Conservation (phyloP, 23 red algal species). For the Gracilaria domingensis region DNA sequence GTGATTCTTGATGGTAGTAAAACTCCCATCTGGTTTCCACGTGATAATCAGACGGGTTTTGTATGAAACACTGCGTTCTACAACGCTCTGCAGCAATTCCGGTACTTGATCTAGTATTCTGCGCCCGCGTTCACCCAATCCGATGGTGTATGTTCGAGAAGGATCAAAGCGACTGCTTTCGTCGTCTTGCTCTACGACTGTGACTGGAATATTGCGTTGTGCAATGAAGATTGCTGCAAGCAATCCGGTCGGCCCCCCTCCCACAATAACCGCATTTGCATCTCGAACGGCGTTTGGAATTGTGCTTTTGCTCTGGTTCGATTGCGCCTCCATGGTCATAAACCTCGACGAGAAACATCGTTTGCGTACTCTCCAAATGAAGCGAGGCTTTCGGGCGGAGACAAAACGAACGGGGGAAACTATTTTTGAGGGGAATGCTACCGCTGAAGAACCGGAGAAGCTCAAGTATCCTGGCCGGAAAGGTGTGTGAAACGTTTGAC, state of each 20-base stretch:
- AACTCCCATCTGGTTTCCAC: not conserved
- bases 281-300: conserved; percentile 12
- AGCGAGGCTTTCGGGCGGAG: no score
- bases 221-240: conserved; percentile 36
- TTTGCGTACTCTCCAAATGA: not conserved
- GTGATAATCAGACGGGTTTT: not conserved
- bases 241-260: conserved; percentile 41
- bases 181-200: conserved; percentile 23
- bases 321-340: not conserved
- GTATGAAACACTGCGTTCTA: not conserved
- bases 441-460: no score
- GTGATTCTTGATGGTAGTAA: not conserved
- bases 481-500: no score
- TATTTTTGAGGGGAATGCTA: not conserved
- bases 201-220: conserved; percentile 17
- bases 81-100: not conserved
- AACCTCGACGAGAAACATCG: not conserved
- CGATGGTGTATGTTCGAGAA: not conserved
- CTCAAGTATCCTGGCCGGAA: no score
- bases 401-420: not conserved
- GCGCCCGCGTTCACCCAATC: not conserved
- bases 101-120: not conserved
- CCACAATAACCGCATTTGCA: conserved; percentile 35
- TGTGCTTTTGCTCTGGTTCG: not conserved
- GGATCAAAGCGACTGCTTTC: conserved; percentile 17